Evolutionary conservation across 2,329 filamentous ascomycete species (phyloP), one percentile per base, ranked within the genome.

Genomic region (Phialophora macrospora): DNA sequence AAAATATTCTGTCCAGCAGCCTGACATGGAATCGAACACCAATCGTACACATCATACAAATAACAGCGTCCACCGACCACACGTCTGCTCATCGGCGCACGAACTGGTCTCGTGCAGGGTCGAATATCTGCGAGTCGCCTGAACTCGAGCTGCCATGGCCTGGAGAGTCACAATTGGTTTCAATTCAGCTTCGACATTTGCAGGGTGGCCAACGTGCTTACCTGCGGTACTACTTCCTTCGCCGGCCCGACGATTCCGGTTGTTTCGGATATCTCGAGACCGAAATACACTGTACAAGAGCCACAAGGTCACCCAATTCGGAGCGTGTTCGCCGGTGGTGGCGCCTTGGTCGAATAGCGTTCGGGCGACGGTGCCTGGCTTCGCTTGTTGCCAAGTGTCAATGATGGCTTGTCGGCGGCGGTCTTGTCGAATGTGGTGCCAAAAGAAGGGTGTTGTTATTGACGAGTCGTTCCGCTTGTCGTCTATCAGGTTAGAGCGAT

Each of bases 281-380:
- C 79, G 77, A 72, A 81, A 81, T 30, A 81, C 79, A 66, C 79
- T 81, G 71, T 81, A 81, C 69, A 81, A 72, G 73, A 81, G 73
- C 79, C 79, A 81, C 17, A 78, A 76, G 0, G 79, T 77, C 14
- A 81, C 79, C 79, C 79, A 81, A 63, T 81, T 81, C 5, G 79
- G 79, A 7, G 77, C 78, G 64, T 80, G 78, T 70, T 81, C 79
- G 64, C 79, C 78, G 30, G 73, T 75, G 1, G 78, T 80, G 22
- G 71, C 72, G 24, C 79, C 79, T 5, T 72, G 75, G 51, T 80
- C 77, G 59, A 81, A 81, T 4, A 79, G 70, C 24, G 72, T 74
- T 7, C 77, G 73, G 26, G 78, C 79, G 4, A 76, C 69, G 6
- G 78, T 68, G 51, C 72, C 71, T 4, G 68, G 75, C 1, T 74